Conservation (phyloP, 345 rosid species). For the Gossypium rotundifolium region DNA sequence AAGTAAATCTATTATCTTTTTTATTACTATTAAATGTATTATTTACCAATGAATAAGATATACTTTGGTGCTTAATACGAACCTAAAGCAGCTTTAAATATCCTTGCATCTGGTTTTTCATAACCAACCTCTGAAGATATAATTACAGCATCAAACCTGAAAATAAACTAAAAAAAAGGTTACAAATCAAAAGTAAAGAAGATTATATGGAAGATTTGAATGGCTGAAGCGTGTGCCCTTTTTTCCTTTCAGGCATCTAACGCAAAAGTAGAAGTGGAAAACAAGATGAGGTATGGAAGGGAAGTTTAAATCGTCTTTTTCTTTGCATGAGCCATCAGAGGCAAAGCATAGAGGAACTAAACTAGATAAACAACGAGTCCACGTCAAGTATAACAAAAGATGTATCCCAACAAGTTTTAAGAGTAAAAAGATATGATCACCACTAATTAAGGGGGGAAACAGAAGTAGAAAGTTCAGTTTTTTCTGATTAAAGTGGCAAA, state of each 20-base stretch:
- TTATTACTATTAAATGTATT: neutral
- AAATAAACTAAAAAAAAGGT: neutral
- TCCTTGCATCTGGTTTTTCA: conserved; percentile 74
- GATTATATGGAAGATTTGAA: neutral
- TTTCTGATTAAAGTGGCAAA: neutral
- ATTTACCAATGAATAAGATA: neutral
- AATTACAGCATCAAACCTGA: conserved; percentile 76
- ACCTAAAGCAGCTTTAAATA: conserved; percentile 78
- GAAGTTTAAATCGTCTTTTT: neutral
- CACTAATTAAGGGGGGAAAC: neutral
- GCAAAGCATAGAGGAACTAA: conserved; percentile 1
- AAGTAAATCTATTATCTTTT: neutral
- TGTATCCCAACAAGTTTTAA: neutral
- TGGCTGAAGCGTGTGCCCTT: neutral
- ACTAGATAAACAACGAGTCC: neutral
- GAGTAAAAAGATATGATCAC: neutral
- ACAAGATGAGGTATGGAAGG: neutral
- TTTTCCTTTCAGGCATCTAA: neutral
- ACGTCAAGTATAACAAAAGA: neutral
- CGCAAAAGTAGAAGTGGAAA: neutral
- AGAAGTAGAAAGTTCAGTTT: neutral
- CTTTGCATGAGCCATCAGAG: conserved; percentile 2
- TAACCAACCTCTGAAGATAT: conserved; percentile 80
- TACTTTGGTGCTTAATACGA: conserved; percentile 5
- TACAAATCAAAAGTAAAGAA: neutral